Base-by-base conservation (phyloP, 2,329 filamentous ascomycete genomes). In the Microsporum audouinii region DNA sequence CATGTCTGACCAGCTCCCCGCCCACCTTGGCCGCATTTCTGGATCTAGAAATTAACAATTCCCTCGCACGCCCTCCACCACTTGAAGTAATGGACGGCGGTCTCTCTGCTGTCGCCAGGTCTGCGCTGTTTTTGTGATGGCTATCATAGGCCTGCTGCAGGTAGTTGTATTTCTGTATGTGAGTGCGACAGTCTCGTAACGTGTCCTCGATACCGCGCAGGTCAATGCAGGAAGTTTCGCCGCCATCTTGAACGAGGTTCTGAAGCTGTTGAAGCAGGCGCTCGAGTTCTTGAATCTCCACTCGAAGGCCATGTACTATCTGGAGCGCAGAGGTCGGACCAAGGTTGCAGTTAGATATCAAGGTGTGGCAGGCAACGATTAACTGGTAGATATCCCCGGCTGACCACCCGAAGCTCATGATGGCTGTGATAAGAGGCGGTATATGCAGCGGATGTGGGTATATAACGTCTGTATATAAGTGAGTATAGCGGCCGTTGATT, bases 371-470 rank as follows among this genome's bases (percentile, higher is more conserved):
- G 39, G 58, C 58, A 12, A 36, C 62, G 55, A 65, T 57, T n/a
- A 64, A 62, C 23, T 59, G 59, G 59, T 61, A 61, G 38, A 64
- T 59, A 34, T 64, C 63, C n/a, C 57, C 49, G 43, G 63, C 59
- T 33, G 63, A 65, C 61, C 63, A 64, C 14, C 62, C 62, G 55
- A 65, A 65, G 60, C 62, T 64, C 63, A 65, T 65, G 38, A 59
- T 39, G 61, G n/a, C 23, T 36, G 5, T 23, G 17, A 2, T 53
- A 31, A 10, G 33, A 31, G 12, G 23, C 43, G 8, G n/a, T 47
- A 29, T 17, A 43, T 43, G 4, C 14, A 14, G 2, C 39, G 39
- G 39, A 43, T 2, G 43, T 47, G 43, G 43, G 43, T 47, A 47
- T 47, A 29, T 47, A 10, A 27, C 23, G 14, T 43, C 39, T 43